These are phyloP conservation scores for Thielaviopsis musarum DNA, from an alignment of 2,329 filamentous ascomycete genomes.

Conservation along the genomic window DNA sequence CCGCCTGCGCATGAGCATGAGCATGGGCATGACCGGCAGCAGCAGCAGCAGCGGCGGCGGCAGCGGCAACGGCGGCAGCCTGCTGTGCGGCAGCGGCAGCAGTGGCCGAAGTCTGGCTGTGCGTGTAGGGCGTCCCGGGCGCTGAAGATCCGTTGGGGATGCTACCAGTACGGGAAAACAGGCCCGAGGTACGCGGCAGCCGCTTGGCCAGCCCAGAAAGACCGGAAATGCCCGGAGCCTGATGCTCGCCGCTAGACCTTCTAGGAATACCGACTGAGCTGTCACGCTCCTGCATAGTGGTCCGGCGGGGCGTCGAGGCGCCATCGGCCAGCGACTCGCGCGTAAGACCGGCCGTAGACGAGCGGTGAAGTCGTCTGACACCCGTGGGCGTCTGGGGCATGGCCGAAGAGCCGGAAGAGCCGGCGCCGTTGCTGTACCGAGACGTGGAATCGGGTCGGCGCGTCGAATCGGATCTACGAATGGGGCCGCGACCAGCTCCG, in stretches of 20 bases:
- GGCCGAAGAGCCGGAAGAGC: constrained; percentile 24
- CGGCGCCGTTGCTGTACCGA: constrained; percentile 32
- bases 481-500: constrained; percentile 7
- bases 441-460: constrained; percentile 15
- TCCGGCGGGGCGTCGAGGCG: constrained; percentile 24
- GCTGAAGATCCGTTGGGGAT: constrained; percentile 4
- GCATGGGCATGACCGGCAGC: neutral
- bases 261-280: constrained; percentile 25
- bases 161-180: constrained; percentile 4
- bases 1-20: neutral
- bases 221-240: neutral
- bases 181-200: constrained; percentile 2
- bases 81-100: neutral
- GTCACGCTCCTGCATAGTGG: constrained; percentile 25
- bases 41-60: too few relatives aligned
- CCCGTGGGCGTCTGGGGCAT: constrained; percentile 37
- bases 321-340: constrained; percentile 18
- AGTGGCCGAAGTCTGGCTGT: too few relatives aligned
- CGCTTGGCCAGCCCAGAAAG: constrained; percentile 7
- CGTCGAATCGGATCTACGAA: constrained; percentile 12
- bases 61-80: neutral
- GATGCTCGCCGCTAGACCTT: constrained; percentile 25
- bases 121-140: neutral
- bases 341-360: constrained; percentile 19
- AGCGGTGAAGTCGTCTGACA: constrained; percentile 20